Conservation (phyloP, 2,329 filamentous ascomycete genomes). For the Ophiostoma tasmaniense region DNA sequence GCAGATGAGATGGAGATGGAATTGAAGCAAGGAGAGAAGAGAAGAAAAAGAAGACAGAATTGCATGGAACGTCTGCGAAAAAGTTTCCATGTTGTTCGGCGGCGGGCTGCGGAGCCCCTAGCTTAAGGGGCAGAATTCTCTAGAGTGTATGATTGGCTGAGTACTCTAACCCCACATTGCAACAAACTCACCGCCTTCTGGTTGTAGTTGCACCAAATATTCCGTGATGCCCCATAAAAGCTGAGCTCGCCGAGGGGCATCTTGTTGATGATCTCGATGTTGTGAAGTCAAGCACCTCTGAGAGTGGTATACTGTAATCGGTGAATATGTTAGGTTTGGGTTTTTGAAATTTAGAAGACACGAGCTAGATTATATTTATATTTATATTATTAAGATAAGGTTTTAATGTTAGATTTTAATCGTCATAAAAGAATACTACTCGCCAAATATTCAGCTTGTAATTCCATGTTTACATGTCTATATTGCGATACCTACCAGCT, state of each 20-base stretch:
- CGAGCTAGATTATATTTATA: no score
- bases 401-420: no score
- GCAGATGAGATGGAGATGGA: neutral
- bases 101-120: slow-evolving; percentile 2
- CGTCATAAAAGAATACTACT: no score
- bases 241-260: neutral
- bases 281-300: no score
- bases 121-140: slow-evolving; percentile 3
- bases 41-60: slow-evolving; percentile 15
- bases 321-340: no score
- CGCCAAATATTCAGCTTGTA: no score
- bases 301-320: no score
- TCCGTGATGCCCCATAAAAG: neutral
- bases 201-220: neutral
- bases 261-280: neutral
- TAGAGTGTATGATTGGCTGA: neutral
- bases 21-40: slow-evolving; percentile 7
- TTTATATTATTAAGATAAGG: no score
- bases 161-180: neutral
- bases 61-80: slow-evolving; percentile 21
- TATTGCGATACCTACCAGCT: no score
- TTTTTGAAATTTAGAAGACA: no score
- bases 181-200: neutral
- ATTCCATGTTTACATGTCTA: no score
- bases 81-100: slow-evolving; percentile 20